A percentile compares a stretch with the other conserved stretches of the same genome.
phyloP scores from a whole-genome alignment of 768 basidiomycete species.

The Leccinum subgranulosum region DNA sequence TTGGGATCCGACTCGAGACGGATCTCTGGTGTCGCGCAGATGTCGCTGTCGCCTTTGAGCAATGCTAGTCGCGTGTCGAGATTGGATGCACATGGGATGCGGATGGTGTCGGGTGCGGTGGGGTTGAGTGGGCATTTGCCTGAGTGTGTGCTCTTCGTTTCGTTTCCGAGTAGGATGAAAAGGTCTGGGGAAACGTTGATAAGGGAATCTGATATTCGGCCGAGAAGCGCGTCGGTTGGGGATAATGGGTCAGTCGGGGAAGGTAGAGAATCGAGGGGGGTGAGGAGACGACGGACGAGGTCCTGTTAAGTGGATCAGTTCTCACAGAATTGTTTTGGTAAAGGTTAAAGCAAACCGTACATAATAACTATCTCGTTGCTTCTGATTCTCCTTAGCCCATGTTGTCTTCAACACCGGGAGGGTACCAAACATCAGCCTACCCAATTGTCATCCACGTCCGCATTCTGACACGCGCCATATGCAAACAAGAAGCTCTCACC shows the following conservation, averaged over 20 bases:
- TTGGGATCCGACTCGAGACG: constrained; percentile 34
- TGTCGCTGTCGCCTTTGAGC: constrained; percentile 34
- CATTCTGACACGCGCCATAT: neutral
- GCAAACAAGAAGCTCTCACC: constrained; percentile 40
- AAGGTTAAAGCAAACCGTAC: constrained; percentile 38
- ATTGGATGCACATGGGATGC: constrained; percentile 46
- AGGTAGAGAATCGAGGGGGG: constrained; percentile 47
- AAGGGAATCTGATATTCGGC: constrained; percentile 53
- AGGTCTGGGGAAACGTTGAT: constrained; percentile 50
- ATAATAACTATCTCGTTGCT: constrained; percentile 71
- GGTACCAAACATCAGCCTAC: constrained; percentile 60
- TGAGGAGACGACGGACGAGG: constrained; percentile 60
- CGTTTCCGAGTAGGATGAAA: constrained; percentile 49
- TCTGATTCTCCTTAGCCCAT: constrained; percentile 56
- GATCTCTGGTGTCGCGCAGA: constrained; percentile 37
- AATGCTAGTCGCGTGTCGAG: constrained; percentile 52
- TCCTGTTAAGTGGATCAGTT: constrained; percentile 43
- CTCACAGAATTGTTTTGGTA: neutral
- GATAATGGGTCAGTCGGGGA: constrained; percentile 39
- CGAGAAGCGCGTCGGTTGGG: constrained; percentile 45
- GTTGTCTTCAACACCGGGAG: constrained; percentile 53
- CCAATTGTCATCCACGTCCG: constrained; percentile 4
- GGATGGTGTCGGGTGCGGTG: constrained; percentile 43
- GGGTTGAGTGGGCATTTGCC: constrained; percentile 50
- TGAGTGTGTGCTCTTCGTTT: constrained; percentile 39